Base-by-base conservation (phyloP, 2,329 filamentous ascomycete genomes). In the Helotiales sp. region DNA sequence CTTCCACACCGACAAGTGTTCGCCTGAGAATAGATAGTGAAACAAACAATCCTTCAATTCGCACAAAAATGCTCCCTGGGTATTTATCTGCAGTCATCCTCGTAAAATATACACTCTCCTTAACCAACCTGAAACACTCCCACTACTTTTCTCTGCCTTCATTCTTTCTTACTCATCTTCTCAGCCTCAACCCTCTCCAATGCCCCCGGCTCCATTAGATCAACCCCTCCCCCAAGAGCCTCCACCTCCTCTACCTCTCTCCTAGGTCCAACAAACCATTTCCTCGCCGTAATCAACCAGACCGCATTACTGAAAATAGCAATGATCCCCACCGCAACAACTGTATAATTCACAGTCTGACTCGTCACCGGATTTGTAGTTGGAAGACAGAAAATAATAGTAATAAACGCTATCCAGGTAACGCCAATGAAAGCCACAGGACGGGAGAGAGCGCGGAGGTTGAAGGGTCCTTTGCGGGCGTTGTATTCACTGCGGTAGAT, bases 271-370 rank as follows among this genome's bases (percentile, higher is more conserved):
- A 76, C 79, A 59, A 84, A 85, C 81, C 81, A 85, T 42, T 71
- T 75, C 31, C 72, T 71, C 1, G 82, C 82, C 75, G 77, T 81
- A 2, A 82, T 1, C 2, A 81, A 42, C 82, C 82, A 85, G 13
- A 72, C 75, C 0, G 69, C 72, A 19, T 80, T 70, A 1, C 77
- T 72, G 33, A 77, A 78, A 1, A 82, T 63, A 0, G 73, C 74
- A 46, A 85, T 79, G 55, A 85, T 83, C 0, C 81, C 82, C 3
- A 85, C 82, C 0, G 82, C 82, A 0, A 85, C 82, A 0, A 80
- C 78, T 0, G 82, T 83, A 64, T 85, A 85, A 46, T 85, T 85
- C 22, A 85, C 68, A 3, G 81, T 83, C 71, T 84, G 75, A n/a
- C 72, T 74, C 0, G 77, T 78, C 1, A 84, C 81, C 0, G 82